Conservation (phyloP, 441 rosid genomes). For the Erysimum cheiri region DNA sequence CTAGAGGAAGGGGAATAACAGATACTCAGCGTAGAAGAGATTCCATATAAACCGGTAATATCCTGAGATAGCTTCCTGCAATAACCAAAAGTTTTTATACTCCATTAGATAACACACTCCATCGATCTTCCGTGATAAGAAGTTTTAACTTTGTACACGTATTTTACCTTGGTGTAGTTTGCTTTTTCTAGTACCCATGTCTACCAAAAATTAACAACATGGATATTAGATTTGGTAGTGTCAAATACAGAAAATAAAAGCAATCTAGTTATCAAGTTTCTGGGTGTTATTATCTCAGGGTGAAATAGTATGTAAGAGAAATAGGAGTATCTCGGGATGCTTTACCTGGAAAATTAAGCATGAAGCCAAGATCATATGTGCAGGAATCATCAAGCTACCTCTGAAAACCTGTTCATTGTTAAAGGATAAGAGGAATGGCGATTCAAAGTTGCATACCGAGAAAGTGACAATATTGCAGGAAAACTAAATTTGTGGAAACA, state of each 20-base stretch:
- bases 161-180: slow-evolving; percentile 77
- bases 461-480: slow-evolving; percentile 22
- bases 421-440: slow-evolving; percentile 17
- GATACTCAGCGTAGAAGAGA: slow-evolving; percentile 89
- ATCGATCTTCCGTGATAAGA: background rate
- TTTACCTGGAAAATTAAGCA: slow-evolving; percentile 86
- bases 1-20: slow-evolving; percentile 81
- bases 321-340: slow-evolving; percentile 18
- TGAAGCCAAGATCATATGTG: slow-evolving; percentile 64
- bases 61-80: slow-evolving; percentile 87
- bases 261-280: background rate
- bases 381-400: slow-evolving; percentile 77
- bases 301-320: background rate
- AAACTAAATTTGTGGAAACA: background rate
- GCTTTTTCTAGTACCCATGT: slow-evolving; percentile 75
- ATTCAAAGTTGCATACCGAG: slow-evolving; percentile 27
- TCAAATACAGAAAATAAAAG: background rate
- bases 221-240: slow-evolving; percentile 27
- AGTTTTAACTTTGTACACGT: slow-evolving; percentile 1
- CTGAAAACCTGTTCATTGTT: slow-evolving; percentile 73
- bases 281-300: background rate
- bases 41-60: slow-evolving; percentile 92
- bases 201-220: slow-evolving; percentile 42
- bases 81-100: background rate
- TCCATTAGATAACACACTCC: slow-evolving; percentile 12